These are phyloP conservation scores for Sclerotinia minor DNA, from an alignment of 2,329 filamentous ascomycete species.

Conservation along the genomic window DNA sequence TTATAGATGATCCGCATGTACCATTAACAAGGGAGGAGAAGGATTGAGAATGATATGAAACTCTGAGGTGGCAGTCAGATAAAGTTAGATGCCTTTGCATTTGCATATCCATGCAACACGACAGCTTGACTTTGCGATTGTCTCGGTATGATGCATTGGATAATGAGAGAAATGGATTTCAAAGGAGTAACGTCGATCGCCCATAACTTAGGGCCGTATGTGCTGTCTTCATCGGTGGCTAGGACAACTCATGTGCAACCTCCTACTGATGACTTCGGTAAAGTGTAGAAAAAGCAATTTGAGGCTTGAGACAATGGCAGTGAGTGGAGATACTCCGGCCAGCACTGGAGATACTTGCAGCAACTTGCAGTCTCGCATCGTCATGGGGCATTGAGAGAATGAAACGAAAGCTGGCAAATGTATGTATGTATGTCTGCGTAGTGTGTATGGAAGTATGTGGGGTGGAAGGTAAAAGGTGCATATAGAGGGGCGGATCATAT, in stretches of 20 bases:
- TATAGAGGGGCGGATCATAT: conserved; percentile 21
- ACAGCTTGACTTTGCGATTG: conserved; percentile 39
- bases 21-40: conserved; percentile 25
- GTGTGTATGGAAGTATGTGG: conserved; percentile 29
- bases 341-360: conserved; percentile 38
- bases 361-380: conserved; percentile 34
- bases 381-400: conserved; percentile 36
- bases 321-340: conserved; percentile 40
- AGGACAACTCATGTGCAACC: conserved; percentile 40
- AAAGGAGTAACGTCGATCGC: conserved; percentile 42
- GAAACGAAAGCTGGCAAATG: conserved; percentile 35
- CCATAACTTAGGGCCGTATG: conserved; percentile 39
- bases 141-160: conserved; percentile 43
- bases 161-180: conserved; percentile 32
- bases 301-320: conserved; percentile 36
- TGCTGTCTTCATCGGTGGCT: conserved; percentile 40
- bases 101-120: conserved; percentile 41
- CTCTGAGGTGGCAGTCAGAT: conserved; percentile 40
- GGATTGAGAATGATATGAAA: conserved; percentile 30
- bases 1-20: conserved; percentile 37
- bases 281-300: conserved; percentile 35
- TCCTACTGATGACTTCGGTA: conserved; percentile 33
- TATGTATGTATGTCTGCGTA: conserved; percentile 26
- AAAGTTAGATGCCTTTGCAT: conserved; percentile 35
- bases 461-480: conserved; percentile 27